phyloP scores from a whole-genome alignment of 768 basidiomycete species.

The Phanerodontia chrysosporium region DNA sequence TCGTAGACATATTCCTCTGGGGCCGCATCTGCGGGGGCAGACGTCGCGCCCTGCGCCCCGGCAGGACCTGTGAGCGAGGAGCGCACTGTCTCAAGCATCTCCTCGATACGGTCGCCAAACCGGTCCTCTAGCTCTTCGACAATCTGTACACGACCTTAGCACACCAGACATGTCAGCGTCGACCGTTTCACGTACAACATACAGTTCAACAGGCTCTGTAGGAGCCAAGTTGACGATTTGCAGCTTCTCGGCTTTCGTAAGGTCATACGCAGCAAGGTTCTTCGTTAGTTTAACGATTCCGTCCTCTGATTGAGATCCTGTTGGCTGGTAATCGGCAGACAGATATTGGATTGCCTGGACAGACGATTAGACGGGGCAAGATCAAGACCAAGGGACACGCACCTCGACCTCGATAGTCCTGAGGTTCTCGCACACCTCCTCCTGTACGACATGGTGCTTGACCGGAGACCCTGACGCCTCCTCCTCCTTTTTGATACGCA shows the following conservation, averaged over 20 bases:
- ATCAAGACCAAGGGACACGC: slow-evolving; percentile 13
- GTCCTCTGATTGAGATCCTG: slow-evolving; percentile 55
- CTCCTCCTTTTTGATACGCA: slow-evolving; percentile 76
- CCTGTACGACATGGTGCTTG: slow-evolving; percentile 28
- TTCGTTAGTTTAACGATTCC: slow-evolving; percentile 65
- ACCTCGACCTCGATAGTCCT: slow-evolving; percentile 86
- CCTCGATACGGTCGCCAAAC: slow-evolving; percentile 63
- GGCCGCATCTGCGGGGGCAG: slow-evolving; percentile 17
- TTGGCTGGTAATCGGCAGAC: slow-evolving; percentile 69
- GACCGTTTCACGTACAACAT: slow-evolving; percentile 64
- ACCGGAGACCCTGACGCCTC: slow-evolving; percentile 32
- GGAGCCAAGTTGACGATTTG: slow-evolving; percentile 91
- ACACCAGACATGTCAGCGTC: too few species aligned
- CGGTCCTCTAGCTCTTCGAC: slow-evolving; percentile 90
- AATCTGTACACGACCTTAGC: slow-evolving; percentile 45
- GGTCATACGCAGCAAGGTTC: slow-evolving; percentile 57
- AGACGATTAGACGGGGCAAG: not conserved
- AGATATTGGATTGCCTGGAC: slow-evolving; percentile 82
- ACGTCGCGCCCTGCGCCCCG: slow-evolving; percentile 2
- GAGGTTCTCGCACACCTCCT: slow-evolving; percentile 74
- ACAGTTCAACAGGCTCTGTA: slow-evolving; percentile 76
- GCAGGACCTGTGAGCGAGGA: slow-evolving; percentile 30
- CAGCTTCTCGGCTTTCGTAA: slow-evolving; percentile 91
- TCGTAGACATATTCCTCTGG: slow-evolving; percentile 15
- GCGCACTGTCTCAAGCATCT: slow-evolving; percentile 58